Evolutionary conservation across 805 yeast species (phyloP).

Genomic region (Myxozyma mucilagina): DNA sequence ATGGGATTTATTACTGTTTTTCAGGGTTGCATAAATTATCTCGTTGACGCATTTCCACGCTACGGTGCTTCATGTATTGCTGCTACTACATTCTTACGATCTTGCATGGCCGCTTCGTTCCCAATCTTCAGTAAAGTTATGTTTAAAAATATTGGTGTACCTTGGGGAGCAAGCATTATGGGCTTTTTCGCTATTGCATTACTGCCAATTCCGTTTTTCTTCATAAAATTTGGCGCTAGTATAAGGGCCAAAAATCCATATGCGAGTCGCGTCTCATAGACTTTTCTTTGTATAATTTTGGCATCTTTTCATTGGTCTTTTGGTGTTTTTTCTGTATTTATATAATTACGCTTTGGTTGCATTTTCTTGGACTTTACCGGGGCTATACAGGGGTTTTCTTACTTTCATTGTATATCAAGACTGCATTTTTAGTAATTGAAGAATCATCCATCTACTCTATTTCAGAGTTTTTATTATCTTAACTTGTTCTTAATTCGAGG

Average conservation of each 20-base stretch:
- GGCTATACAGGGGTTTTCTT: too few species aligned
- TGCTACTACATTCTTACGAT: constrained; percentile 60
- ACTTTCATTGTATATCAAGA: too few species aligned
- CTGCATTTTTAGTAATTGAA: too few species aligned
- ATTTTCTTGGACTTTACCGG: too few species aligned
- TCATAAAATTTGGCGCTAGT: constrained; percentile 51
- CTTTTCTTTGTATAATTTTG: neutral
- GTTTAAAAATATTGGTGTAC: constrained; percentile 52
- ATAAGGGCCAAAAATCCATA: constrained; percentile 37
- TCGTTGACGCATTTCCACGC: constrained; percentile 59
- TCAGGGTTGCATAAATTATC: constrained; percentile 59
- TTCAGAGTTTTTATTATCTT: too few species aligned
- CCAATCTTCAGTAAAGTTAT: constrained; percentile 58
- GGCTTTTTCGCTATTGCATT: constrained; percentile 51
- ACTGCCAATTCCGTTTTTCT: constrained; percentile 59
- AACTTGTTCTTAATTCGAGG: too few species aligned
- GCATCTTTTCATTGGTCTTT: too few species aligned
- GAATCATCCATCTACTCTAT: too few species aligned
- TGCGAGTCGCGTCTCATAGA: neutral
- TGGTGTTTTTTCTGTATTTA: too few species aligned
- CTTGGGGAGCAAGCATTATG: constrained; percentile 57
- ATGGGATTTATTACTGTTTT: constrained; percentile 57
- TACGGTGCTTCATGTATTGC: constrained; percentile 67
- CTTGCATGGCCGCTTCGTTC: constrained; percentile 60
- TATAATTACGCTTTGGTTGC: too few species aligned